Percentiles rank a stretch among this genome's conserved stretches.
phyloP scores from a whole-genome alignment of 805 yeast species.

The Nakazawaea holstii region DNA sequence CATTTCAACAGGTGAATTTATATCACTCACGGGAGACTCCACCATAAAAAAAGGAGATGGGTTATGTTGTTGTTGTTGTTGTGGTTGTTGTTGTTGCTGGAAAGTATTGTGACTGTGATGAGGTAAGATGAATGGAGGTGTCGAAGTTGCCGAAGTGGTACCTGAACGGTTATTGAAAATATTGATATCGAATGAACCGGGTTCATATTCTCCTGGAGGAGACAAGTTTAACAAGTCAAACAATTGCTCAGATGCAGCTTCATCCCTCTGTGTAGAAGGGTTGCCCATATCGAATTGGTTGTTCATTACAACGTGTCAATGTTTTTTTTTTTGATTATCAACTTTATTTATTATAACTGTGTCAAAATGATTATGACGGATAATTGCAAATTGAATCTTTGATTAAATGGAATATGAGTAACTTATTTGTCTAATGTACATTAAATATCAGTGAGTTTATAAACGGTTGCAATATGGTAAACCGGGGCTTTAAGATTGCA shows the following conservation, averaged over 20 bases:
- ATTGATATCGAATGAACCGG: not conserved
- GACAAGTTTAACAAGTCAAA: slow-evolving; percentile 6
- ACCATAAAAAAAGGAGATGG: not conserved
- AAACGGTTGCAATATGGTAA: too few relatives aligned
- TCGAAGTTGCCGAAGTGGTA: not conserved
- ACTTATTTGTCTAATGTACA: too few relatives aligned
- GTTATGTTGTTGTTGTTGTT: too few relatives aligned
- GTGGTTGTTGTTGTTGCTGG: not conserved
- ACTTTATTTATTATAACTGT: too few relatives aligned
- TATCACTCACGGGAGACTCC: slow-evolving; percentile 6
- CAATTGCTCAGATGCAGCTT: not conserved
- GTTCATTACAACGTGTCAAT: not conserved
- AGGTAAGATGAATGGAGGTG: not conserved
- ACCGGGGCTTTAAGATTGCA: too few relatives aligned
- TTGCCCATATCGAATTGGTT: not conserved
- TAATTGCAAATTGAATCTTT: too few relatives aligned
- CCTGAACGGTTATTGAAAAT: not conserved
- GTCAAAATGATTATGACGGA: too few relatives aligned
- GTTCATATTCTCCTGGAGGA: slow-evolving; percentile 1
- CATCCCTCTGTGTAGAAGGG: not conserved
- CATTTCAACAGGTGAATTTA: slow-evolving; percentile 4
- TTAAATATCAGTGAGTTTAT: too few relatives aligned
- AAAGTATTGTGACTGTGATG: too few relatives aligned
- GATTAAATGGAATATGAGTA: too few relatives aligned
- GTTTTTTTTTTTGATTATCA: too few relatives aligned